Evolutionary conservation across 257 asterid species (phyloP).

Genomic region (Leptodermis oblonga): DNA sequence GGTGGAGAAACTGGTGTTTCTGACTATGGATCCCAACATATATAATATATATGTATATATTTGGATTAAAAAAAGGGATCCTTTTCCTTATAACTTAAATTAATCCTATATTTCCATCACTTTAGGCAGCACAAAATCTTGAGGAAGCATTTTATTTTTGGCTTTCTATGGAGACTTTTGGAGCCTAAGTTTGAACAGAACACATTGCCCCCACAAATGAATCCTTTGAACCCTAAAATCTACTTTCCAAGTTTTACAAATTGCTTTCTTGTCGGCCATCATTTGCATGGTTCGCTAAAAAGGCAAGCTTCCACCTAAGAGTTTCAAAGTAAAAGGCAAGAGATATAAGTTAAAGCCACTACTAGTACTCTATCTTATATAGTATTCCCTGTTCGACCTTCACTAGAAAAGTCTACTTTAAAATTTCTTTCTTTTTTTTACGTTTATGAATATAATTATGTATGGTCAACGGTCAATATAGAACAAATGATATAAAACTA

Average conservation of each 20-base stretch:
- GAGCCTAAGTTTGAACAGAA: conserved; percentile 13
- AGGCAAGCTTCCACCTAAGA: conserved; percentile 37
- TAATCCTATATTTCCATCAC: conserved; percentile 24
- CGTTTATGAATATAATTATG: neutral
- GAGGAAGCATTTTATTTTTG: conserved; percentile 19
- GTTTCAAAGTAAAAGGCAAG: conserved; percentile 36
- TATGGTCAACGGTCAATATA: no score
- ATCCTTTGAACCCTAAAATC: conserved; percentile 14
- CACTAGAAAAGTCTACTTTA: no score
- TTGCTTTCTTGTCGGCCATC: conserved; percentile 49
- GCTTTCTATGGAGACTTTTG: conserved; percentile 10
- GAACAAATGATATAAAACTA: no score
- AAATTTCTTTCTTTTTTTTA: no score
- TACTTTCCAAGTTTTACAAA: conserved; percentile 35
- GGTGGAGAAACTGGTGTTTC: conserved; percentile 1
- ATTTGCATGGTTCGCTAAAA: conserved; percentile 30
- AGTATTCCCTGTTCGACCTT: no score
- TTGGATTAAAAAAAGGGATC: conserved; percentile 17
- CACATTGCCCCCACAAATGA: conserved; percentile 38
- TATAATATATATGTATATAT: conserved; percentile 5
- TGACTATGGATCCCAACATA: conserved; percentile 24
- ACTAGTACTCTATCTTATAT: no score
- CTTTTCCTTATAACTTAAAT: conserved; percentile 12
- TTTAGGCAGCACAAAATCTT: conserved; percentile 43
- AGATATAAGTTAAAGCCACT: neutral